These are phyloP conservation scores for Rhynchospora tenuis DNA, from an alignment of 176 grass and related monocot species.

Conservation along the genomic window DNA sequence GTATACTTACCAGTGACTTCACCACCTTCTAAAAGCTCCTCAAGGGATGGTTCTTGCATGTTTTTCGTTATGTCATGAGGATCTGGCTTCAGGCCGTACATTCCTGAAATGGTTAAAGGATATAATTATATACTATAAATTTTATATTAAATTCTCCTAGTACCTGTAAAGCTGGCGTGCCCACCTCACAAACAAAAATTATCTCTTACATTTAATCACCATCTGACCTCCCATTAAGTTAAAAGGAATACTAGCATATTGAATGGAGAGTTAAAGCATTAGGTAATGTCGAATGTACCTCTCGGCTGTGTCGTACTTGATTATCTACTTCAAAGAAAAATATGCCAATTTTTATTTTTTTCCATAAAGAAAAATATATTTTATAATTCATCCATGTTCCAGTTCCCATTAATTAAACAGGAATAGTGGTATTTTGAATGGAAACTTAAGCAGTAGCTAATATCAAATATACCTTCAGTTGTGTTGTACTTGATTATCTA, in stretches of 20 bases:
- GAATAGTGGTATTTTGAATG: neutral
- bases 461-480: neutral
- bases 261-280: neutral
- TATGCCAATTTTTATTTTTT: neutral
- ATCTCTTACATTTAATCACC: neutral
- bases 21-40: constrained; percentile 52
- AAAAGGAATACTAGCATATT: neutral
- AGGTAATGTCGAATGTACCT: neutral
- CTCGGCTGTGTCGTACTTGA: neutral
- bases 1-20: constrained; percentile 64
- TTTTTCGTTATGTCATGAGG: constrained; percentile 67
- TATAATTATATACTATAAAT: neutral
- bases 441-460: neutral
- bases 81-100: constrained; percentile 76
- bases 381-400: no score
- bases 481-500: neutral
- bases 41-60: constrained; percentile 59
- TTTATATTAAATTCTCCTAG: neutral
- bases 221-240: neutral
- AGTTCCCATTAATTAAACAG: neutral
- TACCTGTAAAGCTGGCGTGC: neutral
- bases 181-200: neutral
- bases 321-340: neutral
- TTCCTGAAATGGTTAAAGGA: constrained; percentile 37
- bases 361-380: no score